These are phyloP conservation scores for Leptomonas seymouri DNA, from an alignment of 208 protist species.

Conservation along the genomic window DNA sequence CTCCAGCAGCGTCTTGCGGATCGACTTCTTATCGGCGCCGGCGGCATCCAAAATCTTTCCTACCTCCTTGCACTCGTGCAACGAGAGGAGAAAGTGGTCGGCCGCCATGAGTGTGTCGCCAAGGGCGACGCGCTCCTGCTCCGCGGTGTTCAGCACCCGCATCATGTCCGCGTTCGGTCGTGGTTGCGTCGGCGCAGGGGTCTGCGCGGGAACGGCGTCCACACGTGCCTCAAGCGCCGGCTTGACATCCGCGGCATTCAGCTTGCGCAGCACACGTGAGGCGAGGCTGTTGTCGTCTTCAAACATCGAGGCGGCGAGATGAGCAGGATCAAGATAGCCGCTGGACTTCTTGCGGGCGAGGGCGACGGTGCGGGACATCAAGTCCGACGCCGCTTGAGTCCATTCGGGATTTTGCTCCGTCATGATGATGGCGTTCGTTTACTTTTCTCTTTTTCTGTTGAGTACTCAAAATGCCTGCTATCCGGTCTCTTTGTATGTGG, in stretches of 20 bases:
- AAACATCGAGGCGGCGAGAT: slow-evolving; percentile 67
- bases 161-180: slow-evolving; percentile 76
- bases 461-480: too few species aligned
- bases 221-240: slow-evolving; percentile 49
- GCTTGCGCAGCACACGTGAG: slow-evolving; percentile 64
- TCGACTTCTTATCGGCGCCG: slow-evolving; percentile 58
- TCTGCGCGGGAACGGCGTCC: slow-evolving; percentile 61
- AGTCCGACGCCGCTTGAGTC: slow-evolving; percentile 59
- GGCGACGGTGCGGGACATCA: slow-evolving; percentile 48
- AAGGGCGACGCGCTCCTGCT: slow-evolving; percentile 75
- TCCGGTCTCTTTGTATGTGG: too few species aligned
- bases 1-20: slow-evolving; percentile 67
- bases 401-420: slow-evolving; percentile 47
- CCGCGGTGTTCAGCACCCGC: slow-evolving; percentile 76
- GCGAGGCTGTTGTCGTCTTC: slow-evolving; percentile 66
- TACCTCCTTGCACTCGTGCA: slow-evolving; percentile 70
- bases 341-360: slow-evolving; percentile 59
- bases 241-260: slow-evolving; percentile 52
- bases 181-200: slow-evolving; percentile 62
- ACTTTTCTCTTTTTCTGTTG: slow-evolving; percentile 13
- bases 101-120: slow-evolving; percentile 76
- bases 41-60: slow-evolving; percentile 65
- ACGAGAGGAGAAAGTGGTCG: slow-evolving; percentile 79
- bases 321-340: slow-evolving; percentile 68
- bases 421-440: slow-evolving; percentile 19